These are phyloP conservation scores for Tulasnella sp. DNA, from an alignment of 768 basidiomycete genomes.

Conservation along the genomic window DNA sequence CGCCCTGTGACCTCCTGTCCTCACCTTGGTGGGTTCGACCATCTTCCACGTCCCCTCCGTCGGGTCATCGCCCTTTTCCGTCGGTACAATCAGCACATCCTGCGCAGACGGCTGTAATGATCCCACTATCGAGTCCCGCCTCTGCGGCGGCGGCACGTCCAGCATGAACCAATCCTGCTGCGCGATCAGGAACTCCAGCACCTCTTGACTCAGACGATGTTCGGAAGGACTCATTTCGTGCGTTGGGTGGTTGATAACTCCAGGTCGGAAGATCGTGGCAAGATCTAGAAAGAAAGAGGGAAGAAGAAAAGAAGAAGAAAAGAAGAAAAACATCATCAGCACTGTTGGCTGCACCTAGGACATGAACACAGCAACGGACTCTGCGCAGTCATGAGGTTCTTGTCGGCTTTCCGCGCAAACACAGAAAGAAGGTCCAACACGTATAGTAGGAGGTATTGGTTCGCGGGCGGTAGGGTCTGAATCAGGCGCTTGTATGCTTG, in stretches of 20 bases:
- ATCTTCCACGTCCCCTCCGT: constrained; percentile 17
- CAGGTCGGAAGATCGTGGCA: constrained; percentile 94
- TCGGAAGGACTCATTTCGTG: constrained; percentile 81
- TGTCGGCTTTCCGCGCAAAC: constrained; percentile 80
- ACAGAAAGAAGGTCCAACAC: constrained; percentile 93
- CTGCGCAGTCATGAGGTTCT: constrained; percentile 90
- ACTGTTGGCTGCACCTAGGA: background rate
- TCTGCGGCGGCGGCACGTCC: constrained; percentile 65
- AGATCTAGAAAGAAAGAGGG: constrained; percentile 48
- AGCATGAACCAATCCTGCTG: constrained; percentile 94
- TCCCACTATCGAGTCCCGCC: constrained; percentile 17
- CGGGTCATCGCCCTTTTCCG: constrained; percentile 13
- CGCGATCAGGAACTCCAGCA: constrained; percentile 91
- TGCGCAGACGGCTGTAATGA: constrained; percentile 1
- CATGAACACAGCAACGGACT: constrained; percentile 69
- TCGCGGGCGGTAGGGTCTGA: constrained; percentile 63
- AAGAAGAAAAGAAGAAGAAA: background rate
- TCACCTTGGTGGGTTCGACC: constrained; percentile 14
- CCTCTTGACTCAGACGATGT: constrained; percentile 77
- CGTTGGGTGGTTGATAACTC: constrained; percentile 76
- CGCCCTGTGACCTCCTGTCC: background rate
- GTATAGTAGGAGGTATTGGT: constrained; percentile 94
- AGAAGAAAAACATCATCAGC: background rate
- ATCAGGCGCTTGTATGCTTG: constrained; percentile 77
- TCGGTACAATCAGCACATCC: constrained; percentile 14